Evolutionary conservation across 2,329 filamentous ascomycete species (phyloP).

Genomic region (Beauveria rudraprayagi): DNA sequence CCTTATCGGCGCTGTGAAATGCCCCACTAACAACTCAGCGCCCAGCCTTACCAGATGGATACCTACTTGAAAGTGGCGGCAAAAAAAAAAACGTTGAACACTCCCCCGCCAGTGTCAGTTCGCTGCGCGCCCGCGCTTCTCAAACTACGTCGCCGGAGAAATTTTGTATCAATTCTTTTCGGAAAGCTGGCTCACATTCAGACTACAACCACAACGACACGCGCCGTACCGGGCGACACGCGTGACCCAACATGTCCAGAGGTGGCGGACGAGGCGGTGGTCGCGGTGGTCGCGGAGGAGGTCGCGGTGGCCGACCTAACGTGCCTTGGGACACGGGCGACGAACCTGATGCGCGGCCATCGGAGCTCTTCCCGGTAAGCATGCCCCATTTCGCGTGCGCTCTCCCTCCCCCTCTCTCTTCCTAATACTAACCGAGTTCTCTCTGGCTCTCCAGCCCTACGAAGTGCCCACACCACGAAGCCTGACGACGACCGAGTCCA

Average conservation of each 20-base stretch:
- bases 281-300: slow-evolving; percentile 41
- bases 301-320: slow-evolving; percentile 36
- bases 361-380: slow-evolving; percentile 51
- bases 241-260: slow-evolving; percentile 36
- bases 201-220: not conserved
- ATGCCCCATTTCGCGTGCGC: too few species aligned
- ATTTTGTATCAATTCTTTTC: not conserved
- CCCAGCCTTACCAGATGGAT: not conserved
- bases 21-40: not conserved
- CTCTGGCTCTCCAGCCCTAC: slow-evolving; percentile 34
- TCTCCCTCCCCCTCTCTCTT: not conserved
- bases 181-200: not conserved
- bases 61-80: not conserved
- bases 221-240: not conserved
- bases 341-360: slow-evolving; percentile 48
- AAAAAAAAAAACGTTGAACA: not conserved
- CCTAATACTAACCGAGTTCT: not conserved
- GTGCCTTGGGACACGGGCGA: slow-evolving; percentile 46
- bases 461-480: slow-evolving; percentile 37
- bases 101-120: not conserved
- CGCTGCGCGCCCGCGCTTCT: not conserved
- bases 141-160: not conserved
- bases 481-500: slow-evolving; percentile 36
- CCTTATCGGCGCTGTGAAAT: not conserved
- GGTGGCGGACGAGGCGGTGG: slow-evolving; percentile 44